Base-by-base conservation (phyloP, 2,329 filamentous ascomycete genomes). In the Helotiales sp. region DNA sequence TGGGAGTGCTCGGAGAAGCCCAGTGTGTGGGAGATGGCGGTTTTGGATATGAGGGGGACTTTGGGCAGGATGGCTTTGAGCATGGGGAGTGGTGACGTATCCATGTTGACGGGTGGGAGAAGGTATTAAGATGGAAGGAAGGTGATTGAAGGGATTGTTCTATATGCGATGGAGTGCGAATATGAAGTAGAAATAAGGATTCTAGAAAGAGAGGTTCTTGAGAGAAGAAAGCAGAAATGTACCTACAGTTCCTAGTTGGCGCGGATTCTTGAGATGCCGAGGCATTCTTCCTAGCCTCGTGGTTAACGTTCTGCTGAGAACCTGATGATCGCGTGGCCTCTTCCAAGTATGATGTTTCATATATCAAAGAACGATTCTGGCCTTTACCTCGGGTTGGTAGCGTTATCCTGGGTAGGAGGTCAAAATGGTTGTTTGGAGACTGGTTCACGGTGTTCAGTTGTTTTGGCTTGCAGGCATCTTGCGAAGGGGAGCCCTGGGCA, bases 1-100 rank as follows among this genome's bases (percentile, higher is more conserved):
- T 88, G 86, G 4, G 90, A 87, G 7, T 88, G 89, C 37, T 89
- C 84, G 0, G 93, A 93, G 47, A 91, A 79, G 30, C 85, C 86
- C 7, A 97, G 82, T 2, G 89, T 75, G 73, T 93, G 91, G 57
- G 85, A 80, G 13, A 92, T 69, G 1, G 87, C 83, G 1, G 89
- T 85, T 69, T 87, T 87, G n/a, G 86, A 75, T 8, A 92, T 81
- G 10, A 89, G 80, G 0, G 91, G 90, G 1, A 92, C 74, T 70
- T 85, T 83, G 10, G 87, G 84, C 28, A 88, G 40, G 6, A 76
- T 54, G 0, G 72, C 70, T 54, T 71, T 75, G 28, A 75, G 55
- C 17, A 75, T 50, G 20, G 70, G 69, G 10, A 74, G 24, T 2
- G 74, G 67, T 15, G 68, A 70, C 34, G 66, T 52, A 32, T 74